Percentiles rank a stretch among this genome's conserved stretches.
phyloP scores from a whole-genome alignment of 768 basidiomycete species.

The Amanita subjunquillea region DNA sequence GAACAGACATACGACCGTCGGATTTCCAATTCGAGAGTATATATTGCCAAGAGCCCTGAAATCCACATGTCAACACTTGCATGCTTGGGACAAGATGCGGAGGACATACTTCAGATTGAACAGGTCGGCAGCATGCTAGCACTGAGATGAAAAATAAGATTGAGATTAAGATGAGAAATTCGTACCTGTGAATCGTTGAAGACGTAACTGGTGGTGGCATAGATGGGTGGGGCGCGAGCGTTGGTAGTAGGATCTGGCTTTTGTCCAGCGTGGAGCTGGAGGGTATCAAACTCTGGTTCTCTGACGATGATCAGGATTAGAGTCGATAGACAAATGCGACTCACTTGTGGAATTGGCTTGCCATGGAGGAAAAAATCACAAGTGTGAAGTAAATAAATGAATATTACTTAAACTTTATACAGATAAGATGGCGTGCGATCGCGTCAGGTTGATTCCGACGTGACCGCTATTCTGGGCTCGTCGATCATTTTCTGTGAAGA shows the following conservation, averaged over 20 bases:
- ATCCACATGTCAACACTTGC: not conserved
- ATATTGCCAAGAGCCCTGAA: conserved; percentile 44
- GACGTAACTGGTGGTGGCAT: conserved; percentile 60
- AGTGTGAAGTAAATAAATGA: too few species aligned
- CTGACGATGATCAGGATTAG: conserved; percentile 13
- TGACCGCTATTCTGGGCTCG: too few species aligned
- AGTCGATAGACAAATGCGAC: not conserved
- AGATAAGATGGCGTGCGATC: not conserved
- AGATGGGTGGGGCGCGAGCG: conserved; percentile 73
- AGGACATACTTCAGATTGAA: conserved; percentile 44
- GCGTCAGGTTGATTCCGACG: not conserved
- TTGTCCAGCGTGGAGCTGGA: conserved; percentile 75
- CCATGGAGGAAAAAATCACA: conserved; percentile 12
- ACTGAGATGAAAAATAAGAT: not conserved
- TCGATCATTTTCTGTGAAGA: too few species aligned
- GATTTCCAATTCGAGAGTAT: conserved; percentile 62
- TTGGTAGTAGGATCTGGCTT: conserved; percentile 51
- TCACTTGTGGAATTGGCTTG: conserved; percentile 28
- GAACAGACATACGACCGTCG: conserved; percentile 40
- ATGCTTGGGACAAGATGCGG: not conserved
- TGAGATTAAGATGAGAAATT: not conserved
- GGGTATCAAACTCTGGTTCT: conserved; percentile 68
- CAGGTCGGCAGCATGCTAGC: conserved; percentile 61
- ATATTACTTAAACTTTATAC: not conserved
- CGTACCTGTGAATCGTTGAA: conserved; percentile 62